Base-by-base conservation (phyloP, 441 rosid genomes). In the Theobroma grandiflorum region DNA sequence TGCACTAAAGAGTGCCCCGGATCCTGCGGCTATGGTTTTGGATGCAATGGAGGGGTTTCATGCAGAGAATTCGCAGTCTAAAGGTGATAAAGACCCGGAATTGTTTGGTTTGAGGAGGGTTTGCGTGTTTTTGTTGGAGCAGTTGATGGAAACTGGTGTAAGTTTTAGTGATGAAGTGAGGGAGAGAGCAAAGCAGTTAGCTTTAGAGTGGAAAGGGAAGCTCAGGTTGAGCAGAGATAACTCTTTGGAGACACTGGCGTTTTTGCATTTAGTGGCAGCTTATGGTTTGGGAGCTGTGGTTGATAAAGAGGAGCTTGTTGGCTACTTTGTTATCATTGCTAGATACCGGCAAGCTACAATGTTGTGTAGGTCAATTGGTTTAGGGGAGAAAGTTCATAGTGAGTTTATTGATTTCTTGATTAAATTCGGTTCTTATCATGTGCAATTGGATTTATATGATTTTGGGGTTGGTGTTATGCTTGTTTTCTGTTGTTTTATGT, bases 21-120 rank as follows among this genome's bases (percentile, higher is more conserved):
- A 90, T 79, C 91, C 93, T 2, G 87, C 89, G 3, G 61, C 72
- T 5, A 63, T 92, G 86, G 84, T 95, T 71, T 81, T 95, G 45
- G 97, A 89, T 82, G 95, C 97, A 47, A 80, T 95, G 84, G 90
- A 87, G 22, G 95, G 90, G 72, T 92, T 88, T 65, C 86, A 83
- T 78, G 62, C 66, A 2, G 74, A 73, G 33, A 59, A 66, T 47
- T 20, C 59, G 8, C 65, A 52, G 5, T 52, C 76, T 0, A 83
- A 72, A 76, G 77, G 86, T 57, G 67, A 71, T 68, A n/a, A 53
- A 38, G 86, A 80, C 78, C 76, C 12, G 72, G 86, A 81, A 9
- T 72, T 76, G 71, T 77, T 45, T 6, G 80, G 82, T 40, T 71
- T 79, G 10, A 88, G 92, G 87, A 88, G 84, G 82, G 57, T 77